Evolutionary conservation across 345 rosid genomes (phyloP).

Genomic region (Triadica sebifera): DNA sequence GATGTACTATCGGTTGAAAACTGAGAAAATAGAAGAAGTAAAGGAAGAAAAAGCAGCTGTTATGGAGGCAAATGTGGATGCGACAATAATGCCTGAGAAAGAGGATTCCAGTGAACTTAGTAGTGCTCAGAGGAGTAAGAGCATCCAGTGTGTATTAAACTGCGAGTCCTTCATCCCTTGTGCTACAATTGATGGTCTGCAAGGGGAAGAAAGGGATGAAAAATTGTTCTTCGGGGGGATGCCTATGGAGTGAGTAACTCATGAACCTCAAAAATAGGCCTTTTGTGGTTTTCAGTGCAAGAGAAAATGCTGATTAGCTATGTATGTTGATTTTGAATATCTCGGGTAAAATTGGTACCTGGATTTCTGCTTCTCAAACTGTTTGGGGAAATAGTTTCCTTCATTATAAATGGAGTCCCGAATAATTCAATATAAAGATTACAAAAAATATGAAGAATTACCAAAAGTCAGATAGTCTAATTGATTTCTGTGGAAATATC

Average conservation of each 20-base stretch:
- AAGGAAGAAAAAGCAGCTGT: constrained; percentile 2
- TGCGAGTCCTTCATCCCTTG: constrained; percentile 12
- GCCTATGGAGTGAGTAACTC: neutral
- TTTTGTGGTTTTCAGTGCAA: neutral
- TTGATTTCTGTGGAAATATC: no score
- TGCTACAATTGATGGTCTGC: neutral
- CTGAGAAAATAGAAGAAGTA: neutral
- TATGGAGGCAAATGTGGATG: constrained; percentile 2
- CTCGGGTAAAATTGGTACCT: neutral
- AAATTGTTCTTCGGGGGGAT: neutral
- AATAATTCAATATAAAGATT: no score
- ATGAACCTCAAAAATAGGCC: neutral
- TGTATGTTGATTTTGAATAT: neutral
- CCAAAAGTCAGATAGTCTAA: no score
- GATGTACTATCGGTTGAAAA: neutral
- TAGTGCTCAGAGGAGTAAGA: neutral
- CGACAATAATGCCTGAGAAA: neutral
- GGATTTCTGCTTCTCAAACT: no score
- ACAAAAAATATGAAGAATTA: no score
- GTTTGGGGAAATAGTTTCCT: no score
- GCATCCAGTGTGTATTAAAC: constrained; percentile 10
- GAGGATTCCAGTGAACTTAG: constrained; percentile 1
- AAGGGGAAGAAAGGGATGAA: neutral
- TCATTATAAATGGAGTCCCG: no score
- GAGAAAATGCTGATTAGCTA: neutral